Evolutionary conservation across 31 red algal species (phyloP), one percentile per base, ranked within the genome.

Genomic region (Asparagopsis taxiformis): DNA sequence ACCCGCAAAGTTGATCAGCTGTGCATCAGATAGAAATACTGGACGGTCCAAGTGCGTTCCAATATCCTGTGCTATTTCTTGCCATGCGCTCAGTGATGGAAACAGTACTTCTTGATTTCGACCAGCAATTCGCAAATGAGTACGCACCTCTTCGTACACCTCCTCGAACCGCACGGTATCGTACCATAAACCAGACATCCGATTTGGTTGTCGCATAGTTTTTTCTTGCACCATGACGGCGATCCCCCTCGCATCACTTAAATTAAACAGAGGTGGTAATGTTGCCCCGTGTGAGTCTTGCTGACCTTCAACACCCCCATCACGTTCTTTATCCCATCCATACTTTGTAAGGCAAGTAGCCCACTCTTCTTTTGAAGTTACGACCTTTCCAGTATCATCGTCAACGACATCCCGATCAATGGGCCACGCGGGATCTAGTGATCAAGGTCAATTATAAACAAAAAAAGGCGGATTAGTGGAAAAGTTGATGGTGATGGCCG

Each of bases 111-210:
- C 2, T 3, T 25, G 10, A 26, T 23, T 43, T 54, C 41, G 31
- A 6, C 19, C 33, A 10, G 4, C 59, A 31, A 41, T 55, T 34
- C 19, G 33, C 24, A 24, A 31, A 21, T 80, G 49, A 28, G 35
- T 23, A 25, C 24, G 31, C 13, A 44, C 49, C 55, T 59, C 54
- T 23, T 60, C 38, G 50, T 73, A 84, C 25, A 26, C n/a, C 21
- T 72, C 68, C 41, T 72, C 68, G 32, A 84, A 84, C 34, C 58
- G 35, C 10, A 55, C 57, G 0, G 79, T 73, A 33, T 53, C 56
- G 56, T 84, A 84, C 79, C 79, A 84, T 10, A 84, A 43, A 4
- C 35, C 53, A 28, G 35, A 63, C 79, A 84, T 84, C 34, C 79
- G 65, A 57, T 84, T 61, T 17, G 79, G 79, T 15, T 51, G 29